Percentiles rank a stretch among this genome's conserved stretches.
Conservation (phyloP, 345 rosid genomes). For the Linum lewisii region DNA sequence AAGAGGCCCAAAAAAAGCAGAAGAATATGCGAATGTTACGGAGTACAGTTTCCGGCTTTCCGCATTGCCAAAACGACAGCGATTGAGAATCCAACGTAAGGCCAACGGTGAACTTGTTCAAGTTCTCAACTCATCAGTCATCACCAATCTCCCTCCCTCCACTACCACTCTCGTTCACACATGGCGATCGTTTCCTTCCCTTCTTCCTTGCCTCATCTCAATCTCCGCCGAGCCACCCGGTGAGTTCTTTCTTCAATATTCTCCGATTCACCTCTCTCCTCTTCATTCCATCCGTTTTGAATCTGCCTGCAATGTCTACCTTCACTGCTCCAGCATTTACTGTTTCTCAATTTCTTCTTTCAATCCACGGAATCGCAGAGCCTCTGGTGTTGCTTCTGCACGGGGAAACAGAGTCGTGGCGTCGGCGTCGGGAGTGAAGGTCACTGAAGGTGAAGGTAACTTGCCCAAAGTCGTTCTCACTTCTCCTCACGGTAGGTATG, state of each 20-base stretch:
- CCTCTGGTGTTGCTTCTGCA: conserved; percentile 50
- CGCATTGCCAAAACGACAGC: background rate
- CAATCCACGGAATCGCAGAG: conserved; percentile 19
- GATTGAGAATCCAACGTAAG: background rate
- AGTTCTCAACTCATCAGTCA: background rate
- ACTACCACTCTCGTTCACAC: background rate
- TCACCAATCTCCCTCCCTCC: background rate
- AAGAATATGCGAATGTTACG: background rate
- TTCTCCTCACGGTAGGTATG: conserved; percentile 59
- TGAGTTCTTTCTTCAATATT: conserved; percentile 14
- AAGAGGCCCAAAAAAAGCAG: background rate
- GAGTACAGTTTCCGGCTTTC: background rate
- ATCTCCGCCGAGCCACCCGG: conserved; percentile 44
- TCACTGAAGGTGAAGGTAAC: conserved; percentile 77
- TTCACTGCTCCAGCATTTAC: background rate
- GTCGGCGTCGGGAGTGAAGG: conserved; percentile 37
- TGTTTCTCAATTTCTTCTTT: background rate
- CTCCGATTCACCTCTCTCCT: background rate
- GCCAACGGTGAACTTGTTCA: background rate
- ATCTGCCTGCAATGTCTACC: background rate
- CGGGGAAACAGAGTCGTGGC: conserved; percentile 18
- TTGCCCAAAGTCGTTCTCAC: conserved; percentile 78
- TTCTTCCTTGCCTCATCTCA: conserved; percentile 32
- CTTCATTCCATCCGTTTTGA: conserved; percentile 1
- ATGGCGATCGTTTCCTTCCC: conserved; percentile 59